Percentiles rank a stretch among this genome's conserved stretches.
phyloP scores from a whole-genome alignment of 331 rosid species.

The Malus hybrid region DNA sequence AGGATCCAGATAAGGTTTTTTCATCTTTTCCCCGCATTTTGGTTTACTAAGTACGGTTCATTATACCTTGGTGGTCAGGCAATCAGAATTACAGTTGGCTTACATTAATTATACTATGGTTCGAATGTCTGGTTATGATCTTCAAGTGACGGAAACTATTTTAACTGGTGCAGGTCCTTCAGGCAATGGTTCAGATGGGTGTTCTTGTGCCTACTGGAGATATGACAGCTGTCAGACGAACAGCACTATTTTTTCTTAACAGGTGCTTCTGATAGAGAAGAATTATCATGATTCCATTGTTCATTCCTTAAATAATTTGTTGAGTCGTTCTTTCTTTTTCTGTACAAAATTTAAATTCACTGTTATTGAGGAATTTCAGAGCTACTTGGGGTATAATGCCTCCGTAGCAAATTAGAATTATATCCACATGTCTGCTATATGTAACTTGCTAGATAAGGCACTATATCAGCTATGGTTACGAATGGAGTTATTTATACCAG shows the following conservation, averaged over 20 bases:
- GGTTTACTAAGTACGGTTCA: neutral
- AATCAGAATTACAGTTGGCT: neutral
- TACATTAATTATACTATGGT: constrained; percentile 2
- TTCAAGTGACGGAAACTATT: constrained; percentile 19
- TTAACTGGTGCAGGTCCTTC: constrained; percentile 67
- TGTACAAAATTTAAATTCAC: neutral
- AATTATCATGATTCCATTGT: neutral
- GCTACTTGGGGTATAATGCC: neutral
- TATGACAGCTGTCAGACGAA: constrained; percentile 90
- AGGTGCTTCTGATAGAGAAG: constrained; percentile 41
- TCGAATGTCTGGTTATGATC: constrained; percentile 1
- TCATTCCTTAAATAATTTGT: neutral
- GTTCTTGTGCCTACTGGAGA: constrained; percentile 99
- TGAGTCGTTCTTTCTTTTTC: neutral
- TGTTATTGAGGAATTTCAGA: neutral
- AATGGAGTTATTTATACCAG: neutral
- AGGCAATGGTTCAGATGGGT: constrained; percentile 97
- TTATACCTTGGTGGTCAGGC: neutral
- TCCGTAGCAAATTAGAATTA: neutral
- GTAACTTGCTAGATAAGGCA: neutral
- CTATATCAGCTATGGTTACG: neutral
- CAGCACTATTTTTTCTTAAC: constrained; percentile 82
- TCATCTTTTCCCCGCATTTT: neutral
- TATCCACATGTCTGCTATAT: neutral
- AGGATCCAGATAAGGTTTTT: constrained; percentile 87